Base-by-base conservation (phyloP, 2,329 filamentous ascomycete species). In the Aschersonia sp. region DNA sequence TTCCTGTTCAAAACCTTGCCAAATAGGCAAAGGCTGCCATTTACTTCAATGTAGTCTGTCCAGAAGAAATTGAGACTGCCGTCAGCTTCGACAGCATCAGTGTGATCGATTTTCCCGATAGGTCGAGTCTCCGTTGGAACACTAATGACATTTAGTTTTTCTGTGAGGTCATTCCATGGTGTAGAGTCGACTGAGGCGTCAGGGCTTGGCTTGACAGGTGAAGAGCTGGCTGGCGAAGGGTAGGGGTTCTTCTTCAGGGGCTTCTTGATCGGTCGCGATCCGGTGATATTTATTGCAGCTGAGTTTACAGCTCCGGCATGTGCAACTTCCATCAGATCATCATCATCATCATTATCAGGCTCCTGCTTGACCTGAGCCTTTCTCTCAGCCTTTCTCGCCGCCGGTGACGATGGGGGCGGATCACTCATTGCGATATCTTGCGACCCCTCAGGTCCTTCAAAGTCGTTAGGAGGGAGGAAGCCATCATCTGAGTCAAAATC, bases 21-120 rank as follows among this genome's bases (percentile, higher is more conserved):
- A 60, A 98, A 97, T 9, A 98, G 75, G 62, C 88, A 97, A 8
- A 98, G 70, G 55, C 82, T 92, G 50, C 90, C 90, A 57, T 89
- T 88, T 60, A 95, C 72, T 61, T 98, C 92, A 1, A 84, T 87
- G 59, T 95, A 98, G 64, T 98, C 92, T 6, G 86, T 84, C 92
- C 92, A 98, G 69, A 96, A 98, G 70, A 98, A 87, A 55, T 83
- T 83, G 32, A 98, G 72, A 56, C 85, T 94, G 37, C 90, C 92
- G 58, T 98, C 89, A 52, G 86, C 81, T 62, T 97, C 90, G n/a
- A 94, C 68, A n/a, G 86, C 88, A 63, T 94, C 84, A 52, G 84
- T 78, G 49, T 86, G 75, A 53, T 83, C 80, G 45, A 96, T 75
- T 65, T 97, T 98, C 41, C 88, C 88, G 53, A 86, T 77, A 7